Conservation (phyloP, 2,329 filamentous ascomycete species). For the Sarocladium kiliense region DNA sequence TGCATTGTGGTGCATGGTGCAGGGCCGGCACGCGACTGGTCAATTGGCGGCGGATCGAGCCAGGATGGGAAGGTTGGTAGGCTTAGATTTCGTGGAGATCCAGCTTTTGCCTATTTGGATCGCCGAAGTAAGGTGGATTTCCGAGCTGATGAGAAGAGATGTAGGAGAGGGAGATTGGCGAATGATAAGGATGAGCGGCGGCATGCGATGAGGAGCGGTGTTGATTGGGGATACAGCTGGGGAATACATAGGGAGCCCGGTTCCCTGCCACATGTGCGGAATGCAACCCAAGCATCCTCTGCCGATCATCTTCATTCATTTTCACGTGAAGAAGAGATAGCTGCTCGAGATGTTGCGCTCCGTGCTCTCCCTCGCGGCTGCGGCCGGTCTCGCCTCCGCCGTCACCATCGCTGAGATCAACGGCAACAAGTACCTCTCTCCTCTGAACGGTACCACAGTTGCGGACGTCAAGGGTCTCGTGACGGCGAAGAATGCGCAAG, state of each 20-base stretch:
- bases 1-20: background rate
- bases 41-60: background rate
- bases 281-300: too few relatives aligned
- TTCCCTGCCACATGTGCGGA: background rate
- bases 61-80: constrained; percentile 3
- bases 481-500: constrained; percentile 56
- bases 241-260: background rate
- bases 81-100: background rate
- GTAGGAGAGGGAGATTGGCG: background rate
- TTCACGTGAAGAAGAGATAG: background rate
- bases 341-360: constrained; percentile 1
- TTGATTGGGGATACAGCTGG: background rate
- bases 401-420: constrained; percentile 59
- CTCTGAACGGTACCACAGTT: constrained; percentile 50
- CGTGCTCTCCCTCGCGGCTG: constrained; percentile 20
- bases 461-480: constrained; percentile 58
- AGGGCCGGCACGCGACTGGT: background rate
- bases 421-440: constrained; percentile 58
- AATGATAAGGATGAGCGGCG: background rate
- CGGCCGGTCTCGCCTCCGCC: constrained; percentile 26
- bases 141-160: background rate
- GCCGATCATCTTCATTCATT: background rate
- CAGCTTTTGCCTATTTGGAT: background rate
- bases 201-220: background rate
- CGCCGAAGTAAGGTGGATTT: background rate